phyloP scores from a whole-genome alignment of 805 yeast species.

The Metschnikowia gelsemii region DNA sequence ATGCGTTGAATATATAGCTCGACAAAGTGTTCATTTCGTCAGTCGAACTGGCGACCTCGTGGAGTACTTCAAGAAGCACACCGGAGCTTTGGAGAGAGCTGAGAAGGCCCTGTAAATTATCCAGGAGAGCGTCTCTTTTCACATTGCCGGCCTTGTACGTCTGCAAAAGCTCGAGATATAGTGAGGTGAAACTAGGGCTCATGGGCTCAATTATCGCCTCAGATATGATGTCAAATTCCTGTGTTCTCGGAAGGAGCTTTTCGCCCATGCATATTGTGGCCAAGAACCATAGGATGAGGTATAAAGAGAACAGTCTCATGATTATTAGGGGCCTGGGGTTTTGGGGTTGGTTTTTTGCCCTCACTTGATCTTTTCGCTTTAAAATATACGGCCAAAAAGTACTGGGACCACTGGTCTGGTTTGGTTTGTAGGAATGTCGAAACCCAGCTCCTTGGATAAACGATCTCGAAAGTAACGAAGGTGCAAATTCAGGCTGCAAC shows the following conservation, averaged over 20 bases:
- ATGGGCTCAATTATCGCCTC: slow-evolving; percentile 10
- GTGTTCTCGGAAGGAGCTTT: slow-evolving; percentile 5
- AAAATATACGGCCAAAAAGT: no score
- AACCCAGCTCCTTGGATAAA: no score
- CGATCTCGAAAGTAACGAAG: no score
- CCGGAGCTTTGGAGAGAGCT: slow-evolving; percentile 27
- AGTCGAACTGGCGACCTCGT: slow-evolving; percentile 33
- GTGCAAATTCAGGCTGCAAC: no score
- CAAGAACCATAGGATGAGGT: slow-evolving; percentile 8
- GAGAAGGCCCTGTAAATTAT: slow-evolving; percentile 17
- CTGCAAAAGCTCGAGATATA: slow-evolving; percentile 11
- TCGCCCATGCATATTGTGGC: slow-evolving; percentile 10
- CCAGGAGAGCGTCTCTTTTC: slow-evolving; percentile 14
- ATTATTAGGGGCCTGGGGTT: no score
- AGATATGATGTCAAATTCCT: slow-evolving; percentile 2
- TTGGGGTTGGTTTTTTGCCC: neutral
- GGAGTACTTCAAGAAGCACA: slow-evolving; percentile 24
- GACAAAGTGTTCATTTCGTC: slow-evolving; percentile 30
- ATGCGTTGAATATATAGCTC: slow-evolving; percentile 20
- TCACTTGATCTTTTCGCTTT: no score
- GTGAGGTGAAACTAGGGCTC: slow-evolving; percentile 11
- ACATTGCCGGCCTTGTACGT: neutral
- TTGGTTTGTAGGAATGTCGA: no score
- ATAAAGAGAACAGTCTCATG: slow-evolving; percentile 10
- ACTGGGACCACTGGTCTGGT: no score